A percentile compares a stretch with the other conserved stretches of the same genome.
These are phyloP conservation scores for Skeletonema potamos DNA, from an alignment of 108 stramenopile species.

Conservation along the genomic window DNA sequence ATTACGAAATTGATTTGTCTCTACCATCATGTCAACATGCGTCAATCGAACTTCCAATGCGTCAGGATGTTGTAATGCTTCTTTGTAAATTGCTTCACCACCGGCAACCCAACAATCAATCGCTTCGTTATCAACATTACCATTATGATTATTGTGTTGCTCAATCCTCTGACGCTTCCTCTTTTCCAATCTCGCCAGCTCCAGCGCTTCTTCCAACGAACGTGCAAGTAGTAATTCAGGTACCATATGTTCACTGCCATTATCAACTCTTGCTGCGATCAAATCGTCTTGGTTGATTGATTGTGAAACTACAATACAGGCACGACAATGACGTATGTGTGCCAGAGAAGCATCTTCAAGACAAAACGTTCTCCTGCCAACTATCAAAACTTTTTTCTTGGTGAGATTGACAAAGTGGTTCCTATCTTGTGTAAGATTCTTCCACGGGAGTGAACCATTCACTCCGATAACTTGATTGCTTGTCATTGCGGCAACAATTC, in stretches of 20 bases:
- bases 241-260: background rate
- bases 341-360: constrained; percentile 45
- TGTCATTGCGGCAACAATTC: constrained; percentile 74
- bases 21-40: constrained; percentile 32
- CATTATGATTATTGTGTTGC: background rate
- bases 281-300: constrained; percentile 9
- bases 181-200: constrained; percentile 43
- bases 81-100: constrained; percentile 68
- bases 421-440: constrained; percentile 56
- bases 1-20: background rate
- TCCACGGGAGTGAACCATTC: constrained; percentile 76
- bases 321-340: constrained; percentile 63
- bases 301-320: constrained; percentile 68
- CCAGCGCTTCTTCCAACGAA: constrained; percentile 71
- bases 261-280: background rate
- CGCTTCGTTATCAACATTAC: background rate
- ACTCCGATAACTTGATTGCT: constrained; percentile 70
- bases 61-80: constrained; percentile 59
- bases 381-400: constrained; percentile 53
- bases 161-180: constrained; percentile 2
- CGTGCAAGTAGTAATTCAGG: constrained; percentile 42
- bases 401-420: constrained; percentile 61
- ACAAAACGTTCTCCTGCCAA: constrained; percentile 66
- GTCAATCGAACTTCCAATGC: constrained; percentile 61
- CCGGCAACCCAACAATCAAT: constrained; percentile 82